Base-by-base conservation (phyloP, 2,329 filamentous ascomycete genomes). In the Colletotrichum horii region DNA sequence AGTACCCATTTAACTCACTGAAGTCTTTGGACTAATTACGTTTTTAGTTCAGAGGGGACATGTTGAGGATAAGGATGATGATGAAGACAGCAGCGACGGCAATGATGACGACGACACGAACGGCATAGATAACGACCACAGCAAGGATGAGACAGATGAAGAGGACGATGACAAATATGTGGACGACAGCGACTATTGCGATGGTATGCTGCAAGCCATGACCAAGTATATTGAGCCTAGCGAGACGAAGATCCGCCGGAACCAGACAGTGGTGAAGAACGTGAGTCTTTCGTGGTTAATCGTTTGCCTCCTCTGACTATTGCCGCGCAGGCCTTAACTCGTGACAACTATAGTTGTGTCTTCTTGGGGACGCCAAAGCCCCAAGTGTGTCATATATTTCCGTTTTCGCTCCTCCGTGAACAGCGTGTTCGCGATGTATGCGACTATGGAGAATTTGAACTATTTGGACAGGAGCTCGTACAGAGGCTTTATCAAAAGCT, bases 1-100 rank as follows among this genome's bases (percentile, higher is more conserved):
- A 12, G 38, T n/a, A 0, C 7, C 19, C 38, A n/a, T 19, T 48
- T 0, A 5, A n/a, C 0, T 48, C 38, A n/a, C 0, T 48, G 38
- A 2, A n/a, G 1, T 12, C 9, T 48, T 48, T 3, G 12, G 12
- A 1, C 38, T n/a, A 48, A 7, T 1, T 1, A 2, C n/a, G 1
- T 43, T 43, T 0, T 0, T n/a, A 48, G 38, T 48, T 19, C 38
- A 48, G 19, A 48, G 38, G 19, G 9, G 38, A n/a, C 19, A 48
- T 12, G n/a, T 48, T 9, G 38, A 48, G n/a, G 38, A 48, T 19
- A n/a, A 48, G 38, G 9, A 48, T 9, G 9, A 12, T n/a, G 38
- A n/a, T 1, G 38, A 48, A 12, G 9, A n/a, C 19, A n/a, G 38
- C 16, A n/a, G 38, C n/a, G 38, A 43, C 38, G 38, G 19, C 38